Conservation (phyloP, 192 early-diverging fungal genomes). For the Backusella circina region DNA sequence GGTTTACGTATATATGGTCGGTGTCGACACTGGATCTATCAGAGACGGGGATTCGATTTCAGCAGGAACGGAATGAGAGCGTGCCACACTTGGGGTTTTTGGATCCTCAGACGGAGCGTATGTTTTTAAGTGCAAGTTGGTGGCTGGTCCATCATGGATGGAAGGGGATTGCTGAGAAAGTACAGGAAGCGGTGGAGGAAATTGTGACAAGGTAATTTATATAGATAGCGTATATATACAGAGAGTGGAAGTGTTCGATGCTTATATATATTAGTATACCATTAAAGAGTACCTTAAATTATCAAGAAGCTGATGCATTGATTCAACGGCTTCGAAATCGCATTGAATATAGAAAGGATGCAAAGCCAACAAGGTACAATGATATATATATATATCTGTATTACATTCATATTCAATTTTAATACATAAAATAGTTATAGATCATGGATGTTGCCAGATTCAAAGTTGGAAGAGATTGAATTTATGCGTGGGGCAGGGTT, state of each 20-base stretch:
- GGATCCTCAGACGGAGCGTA: conserved; percentile 62
- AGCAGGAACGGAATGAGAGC: conserved; percentile 20
- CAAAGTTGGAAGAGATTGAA: conserved; percentile 53
- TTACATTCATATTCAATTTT: no score
- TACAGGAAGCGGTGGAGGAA: conserved; percentile 66
- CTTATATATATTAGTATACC: conserved; percentile 39
- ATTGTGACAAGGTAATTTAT: conserved; percentile 48
- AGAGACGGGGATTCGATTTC: conserved; percentile 39
- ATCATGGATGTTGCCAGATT: conserved; percentile 59
- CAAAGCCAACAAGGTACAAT: conserved; percentile 25
- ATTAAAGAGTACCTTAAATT: conserved; percentile 59
- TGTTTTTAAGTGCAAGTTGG: conserved; percentile 89
- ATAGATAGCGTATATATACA: conserved; percentile 18
- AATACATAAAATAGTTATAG: conserved; percentile 34
- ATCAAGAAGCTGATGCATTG: conserved; percentile 52
- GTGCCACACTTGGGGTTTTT: conserved; percentile 34
- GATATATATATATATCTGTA: background rate
- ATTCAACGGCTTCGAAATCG: conserved; percentile 49
- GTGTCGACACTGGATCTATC: conserved; percentile 50
- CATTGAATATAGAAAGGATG: conserved; percentile 47
- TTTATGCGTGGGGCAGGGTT: conserved; percentile 58
- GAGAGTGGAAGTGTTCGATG: background rate
- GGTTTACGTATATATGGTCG: conserved; percentile 86
- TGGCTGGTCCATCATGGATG: conserved; percentile 90
- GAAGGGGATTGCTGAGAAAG: conserved; percentile 61